Base-by-base conservation (phyloP, 495 filamentous ascomycete species). In the Daldinia concentrica region DNA sequence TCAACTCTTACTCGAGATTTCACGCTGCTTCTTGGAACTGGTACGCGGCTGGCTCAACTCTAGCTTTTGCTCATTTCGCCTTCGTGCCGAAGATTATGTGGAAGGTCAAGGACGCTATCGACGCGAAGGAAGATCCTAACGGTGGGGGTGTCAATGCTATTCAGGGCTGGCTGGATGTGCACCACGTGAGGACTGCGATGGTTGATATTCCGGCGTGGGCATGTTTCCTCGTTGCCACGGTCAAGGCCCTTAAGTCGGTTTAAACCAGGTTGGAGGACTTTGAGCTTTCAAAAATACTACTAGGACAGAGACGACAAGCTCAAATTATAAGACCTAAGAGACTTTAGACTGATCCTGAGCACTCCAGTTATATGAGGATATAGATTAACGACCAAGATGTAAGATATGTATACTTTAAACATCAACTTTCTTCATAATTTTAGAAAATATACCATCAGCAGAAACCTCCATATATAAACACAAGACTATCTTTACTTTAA, bases 71-170 rank as follows among this genome's bases (percentile, higher is more conserved):
- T 15, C 75, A 75, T 34, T 69, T 77, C 52, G 73, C 75, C 1
- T 77, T 75, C 41, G 75, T 69, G 29, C 75, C 75, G 1, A 64
- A 64, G 50, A 68, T 77, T 43, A 69, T 71, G 70, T 69, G 66
- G 64, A 69, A 64, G 34, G 68, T 77, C 2, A 73, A 72, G 51
- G 73, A 15, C 15, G 70, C 69, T 8, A 30, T 67, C 17, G 75
- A 77, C 7, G 64, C 60, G 4, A 60, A 68, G 55, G 73, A 72
- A 30, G 43, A 62, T 3, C 45, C 70, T 5, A 39, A 67, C 24
- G 73, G 67, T 3, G 45, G 17, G 1, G 73, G 43, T 3, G 61
- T 39, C 2, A 41, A 64, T 29, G 60, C 26, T 3, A 52, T 76
- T n/a, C 70, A 66, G 32, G 36, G 61, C 19, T 77, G 75, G 75